Evolutionary conservation across 352 stramenopile genomes (phyloP).

Genomic region (Globisporangium parvum): DNA sequence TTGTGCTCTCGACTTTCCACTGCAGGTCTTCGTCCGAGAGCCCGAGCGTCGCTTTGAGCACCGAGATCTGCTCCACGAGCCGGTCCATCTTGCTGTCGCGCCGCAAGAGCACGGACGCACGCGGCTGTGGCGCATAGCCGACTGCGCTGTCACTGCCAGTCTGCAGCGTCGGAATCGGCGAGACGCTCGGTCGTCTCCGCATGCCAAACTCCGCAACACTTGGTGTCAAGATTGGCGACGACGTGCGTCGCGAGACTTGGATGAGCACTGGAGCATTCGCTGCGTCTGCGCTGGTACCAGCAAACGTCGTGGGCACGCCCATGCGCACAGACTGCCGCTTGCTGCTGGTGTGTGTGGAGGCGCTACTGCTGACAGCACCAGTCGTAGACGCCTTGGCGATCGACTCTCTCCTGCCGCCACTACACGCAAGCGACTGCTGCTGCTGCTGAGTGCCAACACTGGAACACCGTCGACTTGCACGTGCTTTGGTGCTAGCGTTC

Average conservation of each 20-base stretch:
- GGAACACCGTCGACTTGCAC: too few species aligned
- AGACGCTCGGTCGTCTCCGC: conserved; percentile 43
- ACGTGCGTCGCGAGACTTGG: conserved; percentile 58
- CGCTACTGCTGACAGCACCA: not conserved
- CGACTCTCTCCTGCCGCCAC: conserved; percentile 3
- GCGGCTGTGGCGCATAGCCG: conserved; percentile 10
- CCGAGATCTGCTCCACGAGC: conserved; percentile 64
- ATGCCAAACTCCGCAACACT: conserved; percentile 23
- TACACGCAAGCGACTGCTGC: too few species aligned
- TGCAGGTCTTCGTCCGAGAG: conserved; percentile 73
- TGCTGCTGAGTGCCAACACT: too few species aligned
- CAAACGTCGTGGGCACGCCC: conserved; percentile 1
- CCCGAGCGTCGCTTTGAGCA: conserved; percentile 66
- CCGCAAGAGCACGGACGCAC: conserved; percentile 24
- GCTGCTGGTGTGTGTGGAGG: not conserved
- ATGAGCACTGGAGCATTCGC: conserved; percentile 30
- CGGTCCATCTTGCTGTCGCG: conserved; percentile 55
- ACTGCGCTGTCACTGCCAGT: not conserved
- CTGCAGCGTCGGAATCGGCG: conserved; percentile 27
- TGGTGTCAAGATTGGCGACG: conserved; percentile 35
- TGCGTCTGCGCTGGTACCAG: not conserved
- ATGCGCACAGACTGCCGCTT: conserved; percentile 13
- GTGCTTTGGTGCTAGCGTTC: too few species aligned
- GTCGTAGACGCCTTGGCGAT: not conserved
- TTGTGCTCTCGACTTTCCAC: conserved; percentile 73